These are phyloP conservation scores for Solanum bulbocastanum DNA, from an alignment of 257 asterid species.

Conservation along the genomic window DNA sequence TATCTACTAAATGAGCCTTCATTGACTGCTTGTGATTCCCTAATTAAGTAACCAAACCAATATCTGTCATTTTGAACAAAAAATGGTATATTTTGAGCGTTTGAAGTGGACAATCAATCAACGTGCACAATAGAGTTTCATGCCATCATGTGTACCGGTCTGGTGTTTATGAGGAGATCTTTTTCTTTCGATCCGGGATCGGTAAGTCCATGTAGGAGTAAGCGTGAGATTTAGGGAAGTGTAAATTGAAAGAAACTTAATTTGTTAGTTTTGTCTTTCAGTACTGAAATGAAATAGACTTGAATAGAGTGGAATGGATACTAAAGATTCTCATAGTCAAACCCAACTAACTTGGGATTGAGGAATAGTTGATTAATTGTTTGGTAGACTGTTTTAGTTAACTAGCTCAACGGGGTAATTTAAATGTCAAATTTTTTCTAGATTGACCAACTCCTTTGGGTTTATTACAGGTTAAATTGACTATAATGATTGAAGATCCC, in stretches of 20 bases:
- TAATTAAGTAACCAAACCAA: background rate
- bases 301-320: background rate
- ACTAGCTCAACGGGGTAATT: background rate
- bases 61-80: background rate
- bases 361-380: background rate
- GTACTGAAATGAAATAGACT: background rate
- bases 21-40: background rate
- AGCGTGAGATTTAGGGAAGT: background rate
- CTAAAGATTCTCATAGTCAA: background rate
- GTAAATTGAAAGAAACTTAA: background rate
- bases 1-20: background rate
- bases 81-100: background rate
- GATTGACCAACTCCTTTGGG: background rate
- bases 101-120: background rate
- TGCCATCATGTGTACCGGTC: background rate
- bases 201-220: background rate
- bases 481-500: conserved; percentile 89
- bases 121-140: background rate
- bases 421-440: background rate
- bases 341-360: background rate
- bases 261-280: background rate
- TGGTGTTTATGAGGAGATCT: background rate
- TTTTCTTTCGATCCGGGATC: background rate
- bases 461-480: conserved; percentile 58
- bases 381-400: background rate